Percentiles rank a stretch among this genome's conserved stretches.
phyloP scores from a whole-genome alignment of 2,329 filamentous ascomycete genomes.

The Cadophora malorum region DNA sequence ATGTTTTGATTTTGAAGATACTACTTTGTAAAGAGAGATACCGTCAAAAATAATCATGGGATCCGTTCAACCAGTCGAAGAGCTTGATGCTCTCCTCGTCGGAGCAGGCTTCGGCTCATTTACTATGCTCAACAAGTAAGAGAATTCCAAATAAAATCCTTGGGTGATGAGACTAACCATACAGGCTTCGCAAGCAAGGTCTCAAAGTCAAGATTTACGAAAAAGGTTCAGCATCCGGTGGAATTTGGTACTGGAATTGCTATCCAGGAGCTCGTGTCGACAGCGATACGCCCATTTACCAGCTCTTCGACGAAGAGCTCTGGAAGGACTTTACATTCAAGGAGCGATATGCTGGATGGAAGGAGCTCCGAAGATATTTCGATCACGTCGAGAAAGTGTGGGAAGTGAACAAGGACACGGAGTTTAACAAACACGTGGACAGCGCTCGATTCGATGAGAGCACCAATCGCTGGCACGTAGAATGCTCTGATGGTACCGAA shows the following conservation, averaged over 20 bases:
- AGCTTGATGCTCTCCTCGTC: conserved; percentile 19
- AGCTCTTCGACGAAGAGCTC: conserved; percentile 52
- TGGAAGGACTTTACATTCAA: conserved; percentile 64
- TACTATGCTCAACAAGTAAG: conserved; percentile 24
- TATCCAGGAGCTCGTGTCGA: conserved; percentile 58
- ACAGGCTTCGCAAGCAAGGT: conserved; percentile 18
- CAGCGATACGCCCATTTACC: conserved; percentile 49
- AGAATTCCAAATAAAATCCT: not conserved
- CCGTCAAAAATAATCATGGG: conserved; percentile 8
- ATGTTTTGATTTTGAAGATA: not conserved
- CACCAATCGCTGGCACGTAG: conserved; percentile 49
- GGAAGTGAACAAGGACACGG: conserved; percentile 54
- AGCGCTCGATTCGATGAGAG: conserved; percentile 49
- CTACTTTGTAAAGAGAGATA: not conserved
- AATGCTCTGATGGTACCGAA: conserved; percentile 46
- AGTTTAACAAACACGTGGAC: conserved; percentile 49
- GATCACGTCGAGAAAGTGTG: conserved; percentile 62
- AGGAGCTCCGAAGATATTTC: conserved; percentile 63
- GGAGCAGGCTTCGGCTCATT: conserved; percentile 21
- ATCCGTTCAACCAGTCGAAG: conserved; percentile 17
- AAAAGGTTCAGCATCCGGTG: conserved; percentile 20
- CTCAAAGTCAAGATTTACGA: conserved; percentile 22
- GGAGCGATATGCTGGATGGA: conserved; percentile 56
- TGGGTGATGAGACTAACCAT: not conserved
- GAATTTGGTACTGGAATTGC: conserved; percentile 45